phyloP scores from a whole-genome alignment of 805 yeast genomes.

The Sugiyamaella boreocaroliniensis region DNA sequence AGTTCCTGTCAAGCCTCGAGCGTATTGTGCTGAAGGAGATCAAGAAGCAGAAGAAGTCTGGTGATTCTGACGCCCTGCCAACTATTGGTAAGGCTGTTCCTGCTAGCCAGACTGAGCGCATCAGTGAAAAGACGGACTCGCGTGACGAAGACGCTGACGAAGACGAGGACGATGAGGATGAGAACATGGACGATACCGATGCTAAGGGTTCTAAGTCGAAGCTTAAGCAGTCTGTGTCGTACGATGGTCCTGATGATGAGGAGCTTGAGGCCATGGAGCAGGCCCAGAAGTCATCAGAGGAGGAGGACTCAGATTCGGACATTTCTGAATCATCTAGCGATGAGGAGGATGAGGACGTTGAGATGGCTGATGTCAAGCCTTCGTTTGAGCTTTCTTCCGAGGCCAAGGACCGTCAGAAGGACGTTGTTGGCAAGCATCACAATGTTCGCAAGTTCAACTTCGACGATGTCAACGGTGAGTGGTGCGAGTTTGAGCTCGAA shows the following conservation, averaged over 20 bases:
- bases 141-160: constrained; percentile 40
- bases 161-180: constrained; percentile 58
- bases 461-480: constrained; percentile 79
- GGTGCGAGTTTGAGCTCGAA: constrained; percentile 89
- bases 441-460: constrained; percentile 76
- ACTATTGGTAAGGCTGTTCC: constrained; percentile 36
- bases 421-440: constrained; percentile 65
- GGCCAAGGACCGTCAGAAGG: constrained; percentile 81
- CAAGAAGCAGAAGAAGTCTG: constrained; percentile 62
- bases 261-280: constrained; percentile 83
- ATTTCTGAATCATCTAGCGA: constrained; percentile 27
- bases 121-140: constrained; percentile 14
- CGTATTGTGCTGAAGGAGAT: constrained; percentile 69
- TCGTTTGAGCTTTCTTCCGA: constrained; percentile 39
- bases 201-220: constrained; percentile 37
- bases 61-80: constrained; percentile 24
- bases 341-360: constrained; percentile 42
- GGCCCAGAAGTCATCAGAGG: constrained; percentile 44
- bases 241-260: constrained; percentile 93
- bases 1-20: constrained; percentile 69
- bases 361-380: constrained; percentile 28
- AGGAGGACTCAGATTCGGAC: constrained; percentile 28
- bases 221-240: constrained; percentile 80
- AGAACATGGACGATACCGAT: constrained; percentile 34
- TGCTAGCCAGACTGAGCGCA: constrained; percentile 21